Base-by-base conservation (phyloP, 1,139 yeast genomes). In the Meyerozyma athensensis region DNA sequence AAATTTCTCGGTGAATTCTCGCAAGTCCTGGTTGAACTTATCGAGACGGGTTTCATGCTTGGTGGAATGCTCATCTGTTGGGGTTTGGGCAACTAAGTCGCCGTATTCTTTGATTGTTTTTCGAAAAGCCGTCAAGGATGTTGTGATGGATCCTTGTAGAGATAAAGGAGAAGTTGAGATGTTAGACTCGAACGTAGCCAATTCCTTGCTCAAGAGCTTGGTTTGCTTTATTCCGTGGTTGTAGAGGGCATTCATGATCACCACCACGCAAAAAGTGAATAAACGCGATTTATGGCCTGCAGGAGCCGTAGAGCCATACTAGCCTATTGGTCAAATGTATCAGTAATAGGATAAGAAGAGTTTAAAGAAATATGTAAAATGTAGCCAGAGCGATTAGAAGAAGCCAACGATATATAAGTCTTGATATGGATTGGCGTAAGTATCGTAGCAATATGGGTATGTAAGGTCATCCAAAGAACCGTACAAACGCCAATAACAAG, bases 221-320 rank as follows among this genome's bases (percentile, higher is more conserved):
- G 89, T 78, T 61, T 89, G 96, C 58, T 86, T 87, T 43, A 85
- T 72, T 7, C 96, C 96, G 59, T 86, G 95, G 61, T 86, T 90
- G 61, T 84, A 87, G 38, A 89, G 67, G 20, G 95, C 80, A 61
- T 87, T 87, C 96, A 56, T 56, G 20, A 9, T 14, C 2, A 7
- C 10, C 26, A 22, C 26, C 13, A 22, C 10, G 26, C 10, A n/a
- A 22, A n/a, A 13, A 22, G 12, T n/a, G 7, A 2, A 13, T n/a
- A 22, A 22, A 22, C 26, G 26, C 26, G 26, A 5, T 22, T n/a
- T n/a, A n/a, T n/a, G n/a, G 26, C 26, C 26, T 22, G 26, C 26
- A 22, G 26, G n/a, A n/a, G n/a, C n/a, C n/a, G n/a, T n/a, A n/a
- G n/a, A n/a, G n/a, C n/a, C n/a, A n/a, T n/a, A n/a, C n/a, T n/a